Evolutionary conservation across 2,329 filamentous ascomycete species (phyloP), one percentile per base, ranked within the genome.

Genomic region (Chaetomium olivaceum): DNA sequence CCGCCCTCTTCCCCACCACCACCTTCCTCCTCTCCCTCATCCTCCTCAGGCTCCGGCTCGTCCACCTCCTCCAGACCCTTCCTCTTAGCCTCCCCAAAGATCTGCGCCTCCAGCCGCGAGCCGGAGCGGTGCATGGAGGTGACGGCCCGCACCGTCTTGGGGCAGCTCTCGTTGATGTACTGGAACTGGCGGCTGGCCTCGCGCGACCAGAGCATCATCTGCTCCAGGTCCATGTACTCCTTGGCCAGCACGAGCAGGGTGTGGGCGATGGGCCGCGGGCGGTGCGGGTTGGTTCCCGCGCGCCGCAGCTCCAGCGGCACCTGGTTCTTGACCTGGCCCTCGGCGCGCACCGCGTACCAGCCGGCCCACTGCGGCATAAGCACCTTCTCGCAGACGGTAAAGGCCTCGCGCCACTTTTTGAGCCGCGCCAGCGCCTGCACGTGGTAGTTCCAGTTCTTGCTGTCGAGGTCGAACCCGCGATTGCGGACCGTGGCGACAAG

Each of bases 361-460:
- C 92, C 92, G 12, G 85, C 85, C 85, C 93, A 97, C 39, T 85
- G 82, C 1, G 85, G 83, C 85, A 97, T 96, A 63, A 98, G 87
- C 67, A 87, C 86, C 29, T 82, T 78, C 79, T 98, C 94, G 74
- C 91, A 94, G 60, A 89, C 78, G 25, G 79, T 74, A 77, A 95
- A 96, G 46, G 93, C 93, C 23, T 89, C 82, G 57, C 86, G 78
- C 71, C 85, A 83, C 55, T 84, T 81, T 55, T 84, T 82, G 62
- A 87, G 81, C 16, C 82, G 79, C 27, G 87, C 86, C 31, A 97
- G 85, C 59, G 83, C 77, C 71, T 90, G 86, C 63, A 97, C 83
- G 69, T 91, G 88, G 59, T 85, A 82, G 74, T 96, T 95, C 92
- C 92, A 96, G 71, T 91, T 93, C 71, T 84, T 84, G 74, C 86